Conservation (phyloP, 2,329 filamentous ascomycete genomes). For the Ophiostoma quercus region DNA sequence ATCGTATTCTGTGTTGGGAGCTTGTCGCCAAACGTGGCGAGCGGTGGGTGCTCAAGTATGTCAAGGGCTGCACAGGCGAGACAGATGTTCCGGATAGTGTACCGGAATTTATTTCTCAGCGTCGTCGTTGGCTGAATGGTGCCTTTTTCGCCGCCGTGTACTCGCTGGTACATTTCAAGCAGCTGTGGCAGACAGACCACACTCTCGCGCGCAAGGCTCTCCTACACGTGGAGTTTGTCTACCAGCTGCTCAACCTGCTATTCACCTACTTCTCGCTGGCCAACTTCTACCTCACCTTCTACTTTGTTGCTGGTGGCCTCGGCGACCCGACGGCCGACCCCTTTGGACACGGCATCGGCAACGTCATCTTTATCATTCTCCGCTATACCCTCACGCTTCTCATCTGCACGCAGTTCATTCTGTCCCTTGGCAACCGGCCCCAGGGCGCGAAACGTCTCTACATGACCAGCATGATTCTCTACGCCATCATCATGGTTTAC, state of each 20-base stretch:
- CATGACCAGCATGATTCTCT: constrained; percentile 80
- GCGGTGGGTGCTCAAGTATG: constrained; percentile 96
- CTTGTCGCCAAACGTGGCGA: constrained; percentile 91
- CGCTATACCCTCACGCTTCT: constrained; percentile 81
- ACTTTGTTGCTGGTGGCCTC: constrained; percentile 90
- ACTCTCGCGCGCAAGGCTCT: constrained; percentile 82
- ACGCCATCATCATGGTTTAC: constrained; percentile 90
- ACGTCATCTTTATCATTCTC: constrained; percentile 78
- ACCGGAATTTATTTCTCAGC: constrained; percentile 94
- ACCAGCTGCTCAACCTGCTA: constrained; percentile 84
- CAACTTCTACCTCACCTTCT: constrained; percentile 99
- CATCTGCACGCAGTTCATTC: constrained; percentile 91
- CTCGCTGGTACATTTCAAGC: constrained; percentile 88
- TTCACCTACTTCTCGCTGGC: constrained; percentile 98
- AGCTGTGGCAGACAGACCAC: constrained; percentile 91
- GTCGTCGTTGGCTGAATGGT: constrained; percentile 94
- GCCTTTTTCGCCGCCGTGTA: constrained; percentile 98
- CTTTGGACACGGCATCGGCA: constrained; percentile 81
- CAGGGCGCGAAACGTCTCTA: constrained; percentile 93
- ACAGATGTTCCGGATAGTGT: constrained; percentile 97
- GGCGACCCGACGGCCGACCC: constrained; percentile 76
- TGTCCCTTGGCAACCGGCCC: constrained; percentile 91
- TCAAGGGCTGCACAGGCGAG: constrained; percentile 92
- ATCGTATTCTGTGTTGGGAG: constrained; percentile 90
- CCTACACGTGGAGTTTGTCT: constrained; percentile 90